Conservation (phyloP, 805 yeast genomes). For the Lipomyces yamanashiensis region DNA sequence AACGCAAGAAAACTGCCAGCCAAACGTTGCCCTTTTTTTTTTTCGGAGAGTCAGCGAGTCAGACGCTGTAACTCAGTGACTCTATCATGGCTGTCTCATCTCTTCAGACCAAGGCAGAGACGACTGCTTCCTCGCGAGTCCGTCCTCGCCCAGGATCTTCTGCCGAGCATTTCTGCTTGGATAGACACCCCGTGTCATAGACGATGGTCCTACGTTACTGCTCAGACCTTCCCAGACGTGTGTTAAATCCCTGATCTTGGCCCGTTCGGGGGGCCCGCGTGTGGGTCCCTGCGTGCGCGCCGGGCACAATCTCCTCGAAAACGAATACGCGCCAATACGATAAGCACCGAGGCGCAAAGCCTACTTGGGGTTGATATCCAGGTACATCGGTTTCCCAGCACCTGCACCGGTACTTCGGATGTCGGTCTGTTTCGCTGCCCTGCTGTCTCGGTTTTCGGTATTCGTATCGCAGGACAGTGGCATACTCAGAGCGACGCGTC, state of each 20-base stretch:
- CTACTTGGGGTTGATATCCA: background rate
- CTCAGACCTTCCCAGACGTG: background rate
- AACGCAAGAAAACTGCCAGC: background rate
- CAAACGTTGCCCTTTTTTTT: background rate
- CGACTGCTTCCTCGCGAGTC: background rate
- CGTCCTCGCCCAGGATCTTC: background rate
- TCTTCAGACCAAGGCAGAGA: background rate
- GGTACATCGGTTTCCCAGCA: background rate
- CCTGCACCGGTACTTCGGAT: background rate
- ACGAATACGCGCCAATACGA: background rate
- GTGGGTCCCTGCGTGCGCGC: slow-evolving; percentile 8
- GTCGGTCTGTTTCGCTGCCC: background rate
- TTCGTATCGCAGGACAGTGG: too few relatives aligned
- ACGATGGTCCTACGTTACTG: background rate
- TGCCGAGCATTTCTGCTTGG: too few relatives aligned
- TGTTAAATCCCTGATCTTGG: background rate
- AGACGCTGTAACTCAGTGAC: background rate
- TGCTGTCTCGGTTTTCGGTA: too few relatives aligned
- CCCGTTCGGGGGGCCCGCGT: slow-evolving; percentile 1
- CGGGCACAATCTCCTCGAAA: background rate
- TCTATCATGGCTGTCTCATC: background rate
- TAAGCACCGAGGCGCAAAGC: background rate
- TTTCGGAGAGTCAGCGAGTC: background rate
- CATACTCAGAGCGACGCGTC: background rate
- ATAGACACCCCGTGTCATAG: too few relatives aligned